Evolutionary conservation across 768 basidiomycete species (phyloP), one percentile per base, ranked within the genome.

Genomic region (Harrya chromipes): DNA sequence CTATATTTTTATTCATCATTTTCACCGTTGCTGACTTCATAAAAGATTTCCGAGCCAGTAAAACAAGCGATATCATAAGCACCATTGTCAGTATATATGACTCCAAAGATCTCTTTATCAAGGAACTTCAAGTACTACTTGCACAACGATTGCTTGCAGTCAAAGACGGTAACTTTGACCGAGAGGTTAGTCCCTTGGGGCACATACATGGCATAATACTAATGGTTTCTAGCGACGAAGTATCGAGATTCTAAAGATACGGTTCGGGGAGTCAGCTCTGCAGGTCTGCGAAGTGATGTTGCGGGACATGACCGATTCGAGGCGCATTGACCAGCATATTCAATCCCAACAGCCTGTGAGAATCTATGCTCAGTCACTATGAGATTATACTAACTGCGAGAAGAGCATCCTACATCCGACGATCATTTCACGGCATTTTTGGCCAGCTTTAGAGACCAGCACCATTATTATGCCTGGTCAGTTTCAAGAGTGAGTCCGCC

Each of bases 271-370:
- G 60, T 77, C 84, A 1, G 84, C 93, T 3, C 69, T 99, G 48
- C 93, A 97, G 65, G 89, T 93, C 6, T 97, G 94, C 73, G 95
- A 98, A 64, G 94, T 99, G 47, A 98, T 99, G 97, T 72, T 98
- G 63, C 90, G 85, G 62, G 97, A 99, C 66, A 89, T 98, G 83
- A 87, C 91, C 4, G 94, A 98, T 67, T 97, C 95, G 35, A 86
- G 84, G 60, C 81, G 92, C 29, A 88, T 87, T 42, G 90, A 98
- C 64, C 81, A 82, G n/a, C 87, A 88, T 64, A 81, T 98, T 2
- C 91, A 95, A 57, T 77, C 83, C 0, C 83, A 89, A 61, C 76
- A 77, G 43, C 51, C 72, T 41, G 91, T 92, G 59, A 57, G 84
- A 61, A 31, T 13, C 8, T 13, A 16, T 33, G 4, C 12, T 8